Conservation (phyloP, 768 basidiomycete genomes). For the Mycena latifolia region DNA sequence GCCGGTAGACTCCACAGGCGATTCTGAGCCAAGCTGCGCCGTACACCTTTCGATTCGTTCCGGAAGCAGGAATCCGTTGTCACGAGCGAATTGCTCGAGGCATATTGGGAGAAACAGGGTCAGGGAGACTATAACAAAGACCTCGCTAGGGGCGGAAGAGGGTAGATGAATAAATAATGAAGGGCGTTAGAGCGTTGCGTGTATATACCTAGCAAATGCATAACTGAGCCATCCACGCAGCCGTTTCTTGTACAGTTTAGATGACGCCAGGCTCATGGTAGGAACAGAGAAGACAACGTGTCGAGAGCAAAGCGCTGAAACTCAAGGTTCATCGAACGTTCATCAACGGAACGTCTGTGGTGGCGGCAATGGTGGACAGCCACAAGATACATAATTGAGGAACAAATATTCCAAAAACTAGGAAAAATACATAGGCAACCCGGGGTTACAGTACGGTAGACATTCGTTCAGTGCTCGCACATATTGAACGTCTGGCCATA, state of each 20-base stretch:
- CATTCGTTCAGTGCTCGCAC: slow-evolving; percentile 31
- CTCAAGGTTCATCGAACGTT: neutral
- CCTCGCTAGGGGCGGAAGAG: slow-evolving; percentile 66
- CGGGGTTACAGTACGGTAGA: neutral
- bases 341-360: neutral
- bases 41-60: slow-evolving; percentile 73
- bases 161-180: too few relatives aligned
- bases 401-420: neutral
- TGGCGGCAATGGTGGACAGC: neutral
- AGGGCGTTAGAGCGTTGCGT: too few relatives aligned
- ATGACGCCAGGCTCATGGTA: slow-evolving; percentile 15
- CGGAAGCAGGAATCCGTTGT: slow-evolving; percentile 85
- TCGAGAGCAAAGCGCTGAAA: neutral
- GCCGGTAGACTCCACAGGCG: slow-evolving; percentile 43
- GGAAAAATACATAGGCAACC: too few relatives aligned
- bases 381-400: neutral
- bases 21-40: slow-evolving; percentile 20
- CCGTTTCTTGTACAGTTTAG: slow-evolving; percentile 51
- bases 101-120: slow-evolving; percentile 88
- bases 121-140: slow-evolving; percentile 85
- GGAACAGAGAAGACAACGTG: neutral
- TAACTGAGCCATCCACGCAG: slow-evolving; percentile 87
- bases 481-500: slow-evolving; percentile 31
- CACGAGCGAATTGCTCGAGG: slow-evolving; percentile 89
- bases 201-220: slow-evolving; percentile 80